Evolutionary conservation across 352 stramenopile species (phyloP).

Genomic region (Phytophthora sp.): DNA sequence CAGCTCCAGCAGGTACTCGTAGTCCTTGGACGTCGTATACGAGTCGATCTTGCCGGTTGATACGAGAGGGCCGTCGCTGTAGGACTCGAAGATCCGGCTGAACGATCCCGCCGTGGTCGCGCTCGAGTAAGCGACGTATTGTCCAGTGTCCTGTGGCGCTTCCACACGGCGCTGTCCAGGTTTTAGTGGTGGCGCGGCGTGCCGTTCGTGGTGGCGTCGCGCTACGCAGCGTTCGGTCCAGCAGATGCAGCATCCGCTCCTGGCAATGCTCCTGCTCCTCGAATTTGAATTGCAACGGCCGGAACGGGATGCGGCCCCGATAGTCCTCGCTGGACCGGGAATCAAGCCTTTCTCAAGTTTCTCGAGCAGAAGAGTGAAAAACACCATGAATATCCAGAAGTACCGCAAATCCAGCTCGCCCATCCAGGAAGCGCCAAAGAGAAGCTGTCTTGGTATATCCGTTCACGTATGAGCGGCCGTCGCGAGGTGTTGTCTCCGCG

Average conservation of each 20-base stretch:
- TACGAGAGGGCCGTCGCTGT: constrained; percentile 22
- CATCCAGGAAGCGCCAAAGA: too few species aligned
- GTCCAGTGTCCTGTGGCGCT: constrained; percentile 34
- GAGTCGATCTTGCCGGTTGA: constrained; percentile 23
- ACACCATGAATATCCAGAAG: too few species aligned
- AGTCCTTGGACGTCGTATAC: constrained; percentile 27
- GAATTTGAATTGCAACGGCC: constrained; percentile 30
- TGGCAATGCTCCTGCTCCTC: constrained; percentile 45
- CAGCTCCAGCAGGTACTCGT: constrained; percentile 48
- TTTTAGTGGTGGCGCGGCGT: constrained; percentile 16
- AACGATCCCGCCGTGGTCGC: constrained; percentile 13
- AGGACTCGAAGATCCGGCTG: constrained; percentile 33
- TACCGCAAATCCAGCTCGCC: background rate
- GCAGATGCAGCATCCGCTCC: constrained; percentile 37
- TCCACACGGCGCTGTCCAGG: constrained; percentile 37
- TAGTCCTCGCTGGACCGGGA: constrained; percentile 3
- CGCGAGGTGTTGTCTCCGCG: too few species aligned
- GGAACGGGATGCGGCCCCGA: constrained; percentile 29
- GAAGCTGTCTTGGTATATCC: too few species aligned
- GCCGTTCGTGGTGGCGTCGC: constrained; percentile 13
- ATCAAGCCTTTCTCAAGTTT: too few species aligned
- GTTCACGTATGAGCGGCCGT: too few species aligned
- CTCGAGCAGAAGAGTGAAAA: too few species aligned
- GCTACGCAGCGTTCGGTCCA: constrained; percentile 38
- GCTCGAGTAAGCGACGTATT: constrained; percentile 45